These are phyloP conservation scores for Magnolia officinalis DNA, from an alignment of 164 flowering plant genomes.

Conservation along the genomic window DNA sequence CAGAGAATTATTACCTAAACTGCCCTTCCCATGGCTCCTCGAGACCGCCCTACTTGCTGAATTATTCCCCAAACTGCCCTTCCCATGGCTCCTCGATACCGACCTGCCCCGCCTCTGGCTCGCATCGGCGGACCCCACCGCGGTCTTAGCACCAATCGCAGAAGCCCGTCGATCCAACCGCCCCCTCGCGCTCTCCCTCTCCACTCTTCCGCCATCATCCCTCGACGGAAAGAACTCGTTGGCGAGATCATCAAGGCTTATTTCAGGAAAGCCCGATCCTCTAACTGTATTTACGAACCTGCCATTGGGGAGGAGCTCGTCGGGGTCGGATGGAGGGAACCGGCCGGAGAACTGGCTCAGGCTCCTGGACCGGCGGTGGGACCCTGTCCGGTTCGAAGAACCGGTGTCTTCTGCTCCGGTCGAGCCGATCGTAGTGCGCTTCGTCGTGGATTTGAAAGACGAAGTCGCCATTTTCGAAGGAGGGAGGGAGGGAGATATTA, in stretches of 20 bases:
- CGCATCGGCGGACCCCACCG: conserved; percentile 11
- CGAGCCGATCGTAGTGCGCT: conserved; percentile 47
- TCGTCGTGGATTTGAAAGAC: conserved; percentile 78
- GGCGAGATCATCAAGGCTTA: conserved; percentile 84
- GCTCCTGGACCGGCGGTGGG: conserved; percentile 65
- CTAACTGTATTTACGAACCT: conserved; percentile 73
- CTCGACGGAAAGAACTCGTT: conserved; percentile 45
- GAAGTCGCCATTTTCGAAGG: conserved; percentile 58
- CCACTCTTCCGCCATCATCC: conserved; percentile 1
- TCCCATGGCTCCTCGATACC: conserved; percentile 49
- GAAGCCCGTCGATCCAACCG: conserved; percentile 21
- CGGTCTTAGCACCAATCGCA: background rate
- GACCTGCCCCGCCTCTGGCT: conserved; percentile 78
- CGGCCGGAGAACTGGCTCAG: conserved; percentile 52
- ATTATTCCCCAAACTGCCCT: conserved; percentile 13
- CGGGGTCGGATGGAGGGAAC: conserved; percentile 17
- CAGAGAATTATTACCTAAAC: conserved; percentile 6
- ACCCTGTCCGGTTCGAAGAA: conserved; percentile 26
- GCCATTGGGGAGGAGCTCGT: conserved; percentile 36
- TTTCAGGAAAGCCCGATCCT: conserved; percentile 73
- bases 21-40: conserved; percentile 34
- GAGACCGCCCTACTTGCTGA: conserved; percentile 64
- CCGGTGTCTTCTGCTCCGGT: conserved; percentile 21
- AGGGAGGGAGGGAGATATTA: background rate
- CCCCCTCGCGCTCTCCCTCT: conserved; percentile 14